Evolutionary conservation across 495 filamentous ascomycete species (phyloP), one percentile per base, ranked within the genome.

Genomic region (Aspergillus baeticus): DNA sequence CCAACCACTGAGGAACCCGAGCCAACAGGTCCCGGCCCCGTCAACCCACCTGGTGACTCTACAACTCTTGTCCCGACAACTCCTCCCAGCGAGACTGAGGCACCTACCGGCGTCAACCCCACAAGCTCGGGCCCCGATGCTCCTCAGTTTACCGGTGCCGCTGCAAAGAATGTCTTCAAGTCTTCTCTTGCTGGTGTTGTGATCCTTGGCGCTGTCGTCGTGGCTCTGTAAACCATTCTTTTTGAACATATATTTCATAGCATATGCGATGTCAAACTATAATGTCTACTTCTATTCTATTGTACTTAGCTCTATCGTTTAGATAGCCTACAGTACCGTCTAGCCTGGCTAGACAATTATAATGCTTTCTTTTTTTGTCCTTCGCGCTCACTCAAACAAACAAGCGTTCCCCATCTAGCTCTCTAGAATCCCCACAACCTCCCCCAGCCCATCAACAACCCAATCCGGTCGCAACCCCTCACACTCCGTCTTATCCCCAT

Each of bases 81-180:
- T 44, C 55, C 23, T 59, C 63, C 45, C 47, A 47, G 17, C 6
- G 31, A 21, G 14, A 14, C 45, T 6, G 26, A 33, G 6, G 5
- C 15, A 7, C 45, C 45, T 4, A 49, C 5, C 45, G 31, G 11
- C n/a, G 21, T 22, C 6, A 8, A 29, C 26, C 26, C 26, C 26
- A 29, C 26, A 4, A 8, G 26, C 26, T 29, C 26, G 26, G 35
- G 26, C 10, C 47, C 47, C 5, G 47, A 38, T 57, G 17, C 53
- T 52, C 35, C 36, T 66, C 31, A 50, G 20, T 65, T 62, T 47
- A 73, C 72, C 17, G 72, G 63, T 45, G 72, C 64, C 45, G 73
- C 73, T 15, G 62, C 46, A 41, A 48, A 62, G 17, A 66, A 66
- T 48, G 52, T 59, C 14, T 53, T 66, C 38, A 60, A 59, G 42